Evolutionary conservation across 78 protist genomes (phyloP), one percentile per base, ranked within the genome.

Genomic region (Protostelium mycophagum): DNA sequence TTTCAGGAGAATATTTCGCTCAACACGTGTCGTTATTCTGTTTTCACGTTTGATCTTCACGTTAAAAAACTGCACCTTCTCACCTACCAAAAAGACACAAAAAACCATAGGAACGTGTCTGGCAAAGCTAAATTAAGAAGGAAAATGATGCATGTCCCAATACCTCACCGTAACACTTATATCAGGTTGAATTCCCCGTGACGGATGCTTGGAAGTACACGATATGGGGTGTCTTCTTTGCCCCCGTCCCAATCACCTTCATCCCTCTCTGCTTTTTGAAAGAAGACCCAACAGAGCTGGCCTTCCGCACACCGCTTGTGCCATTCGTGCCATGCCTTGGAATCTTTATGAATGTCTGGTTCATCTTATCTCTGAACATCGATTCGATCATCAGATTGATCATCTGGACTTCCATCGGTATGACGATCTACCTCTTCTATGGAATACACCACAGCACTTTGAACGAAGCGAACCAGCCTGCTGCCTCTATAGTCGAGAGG

Each of bases 391-490:
- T 86, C 10, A 29, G 95, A 35, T 85, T 93, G 35, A 25, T 89
- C 0, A 35, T 90, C 34, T 93, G 95, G 95, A 88, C 95, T 0
- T 90, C 63, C 34, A 84, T 88, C 63, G 95, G 95, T 16, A 36
- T 83, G 83, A 0, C 85, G 34, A 87, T 93, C 29, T 93, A 93
- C 87, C 90, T 93, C 38, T 87, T 38, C 36, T 93, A 93, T 83
- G 92, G 93, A 38, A 93, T 93, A 36, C 37, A 92, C 37, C 37
- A 93, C 39, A 93, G 95, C 85, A 93, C 85, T 88, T 83, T 93
- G 51, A 90, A 89, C 85, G 36, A 90, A n/a, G 38, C 9, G 73
- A 1, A 89, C 73, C 73, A 16, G 16, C 16, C 73, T 51, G 73
- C n/a, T n/a, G n/a, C n/a, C n/a, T n/a, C n/a, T n/a, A n/a, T n/a